phyloP scores from a whole-genome alignment of 1,284 basidiomycete species.

The Cutaneotrichosporon dermatis region DNA sequence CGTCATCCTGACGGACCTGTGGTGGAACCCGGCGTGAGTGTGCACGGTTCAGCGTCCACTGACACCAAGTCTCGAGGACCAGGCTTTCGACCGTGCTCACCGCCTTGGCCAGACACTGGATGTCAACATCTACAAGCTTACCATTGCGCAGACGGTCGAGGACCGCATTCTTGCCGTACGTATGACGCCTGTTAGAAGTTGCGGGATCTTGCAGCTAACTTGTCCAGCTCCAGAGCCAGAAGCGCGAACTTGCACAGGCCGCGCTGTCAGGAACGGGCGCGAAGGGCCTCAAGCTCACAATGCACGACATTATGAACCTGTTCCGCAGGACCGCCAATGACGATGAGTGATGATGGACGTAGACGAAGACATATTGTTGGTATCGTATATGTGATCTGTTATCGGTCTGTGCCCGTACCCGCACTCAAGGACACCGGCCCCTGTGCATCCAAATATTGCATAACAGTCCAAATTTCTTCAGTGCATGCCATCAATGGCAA shows the following conservation, averaged over 20 bases:
- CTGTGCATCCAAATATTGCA: no score
- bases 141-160: constrained; percentile 82
- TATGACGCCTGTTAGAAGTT: not conserved
- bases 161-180: constrained; percentile 54
- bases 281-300: constrained; percentile 75
- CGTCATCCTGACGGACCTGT: constrained; percentile 85
- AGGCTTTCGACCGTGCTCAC: constrained; percentile 92
- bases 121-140: constrained; percentile 91
- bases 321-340: not conserved
- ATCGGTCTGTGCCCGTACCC: no score
- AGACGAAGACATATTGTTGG: no score
- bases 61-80: constrained; percentile 59
- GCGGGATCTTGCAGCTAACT: constrained; percentile 43
- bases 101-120: constrained; percentile 76
- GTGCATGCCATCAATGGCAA: no score
- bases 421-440: no score
- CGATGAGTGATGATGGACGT: not conserved
- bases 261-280: constrained; percentile 83
- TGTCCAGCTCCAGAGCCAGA: constrained; percentile 70
- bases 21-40: constrained; percentile 79
- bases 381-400: no score
- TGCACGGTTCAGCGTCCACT: not conserved
- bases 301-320: constrained; percentile 69
- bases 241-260: constrained; percentile 75
- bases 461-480: no score